Evolutionary conservation across 2,329 filamentous ascomycete species (phyloP).

Genomic region (Cyclaneusma minus): DNA sequence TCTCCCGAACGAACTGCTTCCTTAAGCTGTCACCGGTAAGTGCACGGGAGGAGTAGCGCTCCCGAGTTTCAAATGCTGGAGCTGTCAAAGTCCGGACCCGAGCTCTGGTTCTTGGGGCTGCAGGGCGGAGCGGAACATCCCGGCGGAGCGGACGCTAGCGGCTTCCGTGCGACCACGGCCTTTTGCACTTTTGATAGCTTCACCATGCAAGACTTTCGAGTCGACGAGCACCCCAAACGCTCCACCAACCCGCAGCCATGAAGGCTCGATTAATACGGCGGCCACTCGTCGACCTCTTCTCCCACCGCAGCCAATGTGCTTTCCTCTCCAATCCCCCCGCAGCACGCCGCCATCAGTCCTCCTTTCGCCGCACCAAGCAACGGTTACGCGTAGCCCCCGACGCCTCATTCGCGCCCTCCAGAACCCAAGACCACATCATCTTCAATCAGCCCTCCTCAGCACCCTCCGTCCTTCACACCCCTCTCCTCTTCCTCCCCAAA

Average conservation of each 20-base stretch:
- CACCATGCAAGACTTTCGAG: too few relatives aligned
- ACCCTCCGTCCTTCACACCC: conserved; percentile 46
- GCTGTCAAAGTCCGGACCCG: too few relatives aligned
- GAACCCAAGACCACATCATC: conserved; percentile 28
- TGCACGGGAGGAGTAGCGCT: too few relatives aligned
- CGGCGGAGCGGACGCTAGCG: too few relatives aligned
- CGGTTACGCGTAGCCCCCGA: conserved; percentile 39
- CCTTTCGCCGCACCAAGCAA: conserved; percentile 18
- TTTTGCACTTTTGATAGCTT: too few relatives aligned
- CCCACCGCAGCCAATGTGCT: conserved; percentile 12
- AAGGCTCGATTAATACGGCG: conserved; percentile 15
- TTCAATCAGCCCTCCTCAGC: conserved; percentile 40
- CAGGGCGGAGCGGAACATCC: too few relatives aligned
- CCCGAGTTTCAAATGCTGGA: too few relatives aligned
- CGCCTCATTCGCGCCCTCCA: conserved; percentile 34
- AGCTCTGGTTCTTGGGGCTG: too few relatives aligned
- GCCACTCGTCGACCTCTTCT: conserved; percentile 13
- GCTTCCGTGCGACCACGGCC: too few relatives aligned
- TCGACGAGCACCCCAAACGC: conserved; percentile 3
- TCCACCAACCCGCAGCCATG: conserved; percentile 13
- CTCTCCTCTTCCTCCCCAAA: conserved; percentile 47
- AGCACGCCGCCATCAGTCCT: conserved; percentile 17
- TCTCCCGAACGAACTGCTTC: conserved; percentile 36
- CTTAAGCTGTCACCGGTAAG: too few relatives aligned
- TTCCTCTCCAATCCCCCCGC: conserved; percentile 12